These are phyloP conservation scores for Aspergillus bridgeri DNA, from an alignment of 495 filamentous ascomycete genomes.

Conservation along the genomic window DNA sequence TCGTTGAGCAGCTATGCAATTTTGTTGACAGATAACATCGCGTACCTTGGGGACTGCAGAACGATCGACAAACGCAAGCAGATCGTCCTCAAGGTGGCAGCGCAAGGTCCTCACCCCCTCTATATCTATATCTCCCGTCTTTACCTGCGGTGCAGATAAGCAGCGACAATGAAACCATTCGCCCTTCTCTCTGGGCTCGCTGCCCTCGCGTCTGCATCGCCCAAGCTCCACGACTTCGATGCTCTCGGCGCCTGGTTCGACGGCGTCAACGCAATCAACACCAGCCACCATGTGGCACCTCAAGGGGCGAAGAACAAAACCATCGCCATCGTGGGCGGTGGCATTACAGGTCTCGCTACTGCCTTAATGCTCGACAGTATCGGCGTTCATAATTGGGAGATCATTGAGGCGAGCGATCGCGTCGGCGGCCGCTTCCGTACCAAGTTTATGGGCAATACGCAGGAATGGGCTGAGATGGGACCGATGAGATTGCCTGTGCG, in stretches of 20 bases:
- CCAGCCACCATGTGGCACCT: slow-evolving; percentile 4
- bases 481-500: slow-evolving; percentile 56
- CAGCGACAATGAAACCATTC: not conserved
- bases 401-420: slow-evolving; percentile 45
- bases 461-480: slow-evolving; percentile 66
- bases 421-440: slow-evolving; percentile 58
- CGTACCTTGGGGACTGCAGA: slow-evolving; percentile 2
- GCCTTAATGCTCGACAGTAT: slow-evolving; percentile 43
- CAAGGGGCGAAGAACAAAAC: slow-evolving; percentile 17
- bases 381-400: slow-evolving; percentile 51
- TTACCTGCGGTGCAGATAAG: not conserved
- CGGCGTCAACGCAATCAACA: slow-evolving; percentile 22
- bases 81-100: not conserved
- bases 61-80: slow-evolving; percentile 1
- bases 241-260: slow-evolving; percentile 27
- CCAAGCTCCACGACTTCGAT: slow-evolving; percentile 22
- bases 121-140: not conserved
- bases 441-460: slow-evolving; percentile 52
- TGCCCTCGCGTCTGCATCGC: not conserved
- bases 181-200: not conserved
- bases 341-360: slow-evolving; percentile 60
- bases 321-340: slow-evolving; percentile 59
- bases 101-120: not conserved
- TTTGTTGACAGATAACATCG: too few species aligned
- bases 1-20: too few species aligned